These are phyloP conservation scores for Apostasia ramifera DNA, from an alignment of 106 monocot species.

Conservation along the genomic window DNA sequence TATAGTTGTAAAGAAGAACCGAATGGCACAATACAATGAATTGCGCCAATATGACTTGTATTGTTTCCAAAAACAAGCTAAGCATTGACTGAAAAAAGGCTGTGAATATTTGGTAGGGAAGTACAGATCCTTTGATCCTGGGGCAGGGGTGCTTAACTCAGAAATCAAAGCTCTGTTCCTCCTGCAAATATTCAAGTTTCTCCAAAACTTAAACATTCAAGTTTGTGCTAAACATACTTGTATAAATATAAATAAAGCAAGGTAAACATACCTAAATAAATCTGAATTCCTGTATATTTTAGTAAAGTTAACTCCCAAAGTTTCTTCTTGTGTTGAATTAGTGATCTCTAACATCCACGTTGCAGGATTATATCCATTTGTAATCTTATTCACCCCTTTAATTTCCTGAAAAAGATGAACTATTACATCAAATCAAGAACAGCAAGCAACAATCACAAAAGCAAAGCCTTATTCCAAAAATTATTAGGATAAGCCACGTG, in stretches of 20 bases:
- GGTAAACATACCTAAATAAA: slow-evolving; percentile 17
- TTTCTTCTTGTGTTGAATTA: slow-evolving; percentile 11
- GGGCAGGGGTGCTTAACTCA: slow-evolving; percentile 37
- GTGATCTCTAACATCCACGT: slow-evolving; percentile 52
- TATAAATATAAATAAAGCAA: neutral
- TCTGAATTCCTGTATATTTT: slow-evolving; percentile 30
- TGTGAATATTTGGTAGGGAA: slow-evolving; percentile 52
- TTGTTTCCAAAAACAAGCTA: slow-evolving; percentile 82
- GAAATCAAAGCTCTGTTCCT: slow-evolving; percentile 52
- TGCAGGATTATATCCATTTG: slow-evolving; percentile 48
- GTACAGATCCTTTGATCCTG: slow-evolving; percentile 49
- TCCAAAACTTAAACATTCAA: neutral
- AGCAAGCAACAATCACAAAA: too few relatives aligned
- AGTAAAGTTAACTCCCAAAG: slow-evolving; percentile 18
- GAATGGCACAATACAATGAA: slow-evolving; percentile 42
- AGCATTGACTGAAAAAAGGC: slow-evolving; percentile 47
- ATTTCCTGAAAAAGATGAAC: slow-evolving; percentile 15
- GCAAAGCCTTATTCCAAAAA: too few relatives aligned
- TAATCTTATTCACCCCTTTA: slow-evolving; percentile 27
- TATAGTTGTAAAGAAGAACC: slow-evolving; percentile 44
- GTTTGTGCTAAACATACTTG: too few relatives aligned
- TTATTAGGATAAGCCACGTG: neutral
- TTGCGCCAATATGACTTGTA: slow-evolving; percentile 77
- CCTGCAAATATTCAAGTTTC: slow-evolving; percentile 19
- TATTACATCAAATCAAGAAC: too few relatives aligned